A percentile compares a stretch with the other conserved stretches of the same genome.
phyloP scores from a whole-genome alignment of 2,329 filamentous ascomycete genomes.

The Aspergillus versicolor region DNA sequence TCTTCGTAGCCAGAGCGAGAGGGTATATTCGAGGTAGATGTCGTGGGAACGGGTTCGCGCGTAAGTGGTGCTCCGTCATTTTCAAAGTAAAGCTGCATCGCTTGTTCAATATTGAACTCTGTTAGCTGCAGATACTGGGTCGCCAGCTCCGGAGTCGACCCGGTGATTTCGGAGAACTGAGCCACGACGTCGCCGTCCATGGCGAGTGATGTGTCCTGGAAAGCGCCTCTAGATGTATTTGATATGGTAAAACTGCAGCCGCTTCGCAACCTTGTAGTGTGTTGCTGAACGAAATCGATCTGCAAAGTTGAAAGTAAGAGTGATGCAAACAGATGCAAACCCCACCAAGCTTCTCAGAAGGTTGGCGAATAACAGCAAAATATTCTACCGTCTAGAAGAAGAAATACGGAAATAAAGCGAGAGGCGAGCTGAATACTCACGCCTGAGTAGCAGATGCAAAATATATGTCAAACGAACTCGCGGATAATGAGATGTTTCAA shows the following conservation, averaged over 20 bases:
- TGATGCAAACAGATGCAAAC: conserved; percentile 36
- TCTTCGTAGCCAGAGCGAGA: conserved; percentile 50
- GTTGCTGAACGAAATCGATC: conserved; percentile 4
- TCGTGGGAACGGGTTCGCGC: conserved; percentile 50
- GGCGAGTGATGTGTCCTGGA: conserved; percentile 17
- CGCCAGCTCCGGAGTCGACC: conserved; percentile 70
- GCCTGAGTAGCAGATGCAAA: neutral
- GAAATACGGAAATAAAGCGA: neutral
- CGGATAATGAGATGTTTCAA: neutral
- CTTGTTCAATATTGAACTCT: conserved; percentile 79
- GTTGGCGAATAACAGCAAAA: neutral
- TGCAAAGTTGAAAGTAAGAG: conserved; percentile 6
- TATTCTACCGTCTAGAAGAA: neutral
- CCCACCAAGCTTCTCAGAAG: conserved; percentile 4
- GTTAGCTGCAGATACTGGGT: conserved; percentile 80
- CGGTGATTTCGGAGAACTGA: conserved; percentile 80
- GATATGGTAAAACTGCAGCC: conserved; percentile 3
- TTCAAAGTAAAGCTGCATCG: conserved; percentile 86
- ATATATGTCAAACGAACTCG: neutral
- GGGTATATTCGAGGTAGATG: conserved; percentile 23
- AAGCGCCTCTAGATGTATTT: neutral
- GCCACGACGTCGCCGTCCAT: conserved; percentile 72
- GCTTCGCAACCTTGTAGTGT: neutral
- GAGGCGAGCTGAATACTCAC: neutral
- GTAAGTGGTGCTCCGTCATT: conserved; percentile 65